A percentile compares a stretch with the other conserved stretches of the same genome.
These are phyloP conservation scores for Metschnikowia aberdeeniae DNA, from an alignment of 805 yeast genomes.

Conservation along the genomic window DNA sequence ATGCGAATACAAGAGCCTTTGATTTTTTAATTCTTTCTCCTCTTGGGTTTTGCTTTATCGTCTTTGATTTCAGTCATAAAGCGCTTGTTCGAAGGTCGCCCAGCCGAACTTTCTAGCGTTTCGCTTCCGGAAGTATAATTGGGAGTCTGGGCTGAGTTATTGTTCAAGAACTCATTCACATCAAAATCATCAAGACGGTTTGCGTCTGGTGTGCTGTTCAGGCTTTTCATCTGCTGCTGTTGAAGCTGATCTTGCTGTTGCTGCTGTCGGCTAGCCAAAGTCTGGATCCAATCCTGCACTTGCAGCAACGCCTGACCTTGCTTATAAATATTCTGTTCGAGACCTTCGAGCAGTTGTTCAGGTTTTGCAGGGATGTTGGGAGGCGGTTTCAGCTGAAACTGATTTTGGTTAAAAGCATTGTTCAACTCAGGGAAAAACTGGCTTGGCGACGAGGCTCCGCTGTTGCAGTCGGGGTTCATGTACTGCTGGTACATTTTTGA, in stretches of 20 bases:
- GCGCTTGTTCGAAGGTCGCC: conserved; percentile 6
- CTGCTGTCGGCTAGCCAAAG: conserved; percentile 16
- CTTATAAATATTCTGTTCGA: conserved; percentile 44
- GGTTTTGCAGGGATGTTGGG: not conserved
- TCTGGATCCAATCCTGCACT: conserved; percentile 54
- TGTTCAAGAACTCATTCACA: conserved; percentile 28
- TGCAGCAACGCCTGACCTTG: conserved; percentile 53
- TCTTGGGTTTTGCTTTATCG: conserved; percentile 2
- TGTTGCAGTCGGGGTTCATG: conserved; percentile 22
- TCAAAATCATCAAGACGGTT: conserved; percentile 26
- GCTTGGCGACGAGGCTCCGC: conserved; percentile 27
- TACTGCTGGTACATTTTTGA: conserved; percentile 32
- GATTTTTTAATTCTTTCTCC: not conserved
- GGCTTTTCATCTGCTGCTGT: conserved; percentile 13
- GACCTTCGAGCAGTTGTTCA: conserved; percentile 22
- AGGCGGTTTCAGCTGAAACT: not conserved
- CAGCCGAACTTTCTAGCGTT: not conserved
- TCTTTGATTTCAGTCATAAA: conserved; percentile 12
- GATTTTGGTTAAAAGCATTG: conserved; percentile 8
- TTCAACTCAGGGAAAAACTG: conserved; percentile 33
- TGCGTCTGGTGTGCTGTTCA: conserved; percentile 6
- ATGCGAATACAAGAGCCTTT: not conserved
- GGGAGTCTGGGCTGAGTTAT: conserved; percentile 6
- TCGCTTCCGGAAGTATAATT: conserved; percentile 1
- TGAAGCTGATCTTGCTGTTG: conserved; percentile 18